phyloP scores from a whole-genome alignment of 1,139 yeast species.

The Taphrina flavorubra region DNA sequence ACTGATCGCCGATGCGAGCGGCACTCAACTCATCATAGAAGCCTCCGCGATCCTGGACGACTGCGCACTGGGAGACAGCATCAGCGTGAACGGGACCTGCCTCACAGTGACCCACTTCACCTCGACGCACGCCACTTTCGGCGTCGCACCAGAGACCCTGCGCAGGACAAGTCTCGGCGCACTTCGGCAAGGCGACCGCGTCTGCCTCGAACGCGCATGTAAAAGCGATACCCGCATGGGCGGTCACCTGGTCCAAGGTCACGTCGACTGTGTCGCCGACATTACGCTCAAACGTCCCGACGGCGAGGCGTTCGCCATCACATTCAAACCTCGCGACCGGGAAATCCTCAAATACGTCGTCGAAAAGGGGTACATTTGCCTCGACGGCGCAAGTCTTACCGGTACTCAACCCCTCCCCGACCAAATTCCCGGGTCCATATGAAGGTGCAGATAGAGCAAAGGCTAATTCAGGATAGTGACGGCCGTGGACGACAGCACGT shows the following conservation, averaged over 20 bases:
- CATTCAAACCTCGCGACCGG: conserved; percentile 71
- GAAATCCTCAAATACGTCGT: conserved; percentile 56
- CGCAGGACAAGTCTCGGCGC: conserved; percentile 77
- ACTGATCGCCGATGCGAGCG: conserved; percentile 73
- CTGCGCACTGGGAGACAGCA: conserved; percentile 91
- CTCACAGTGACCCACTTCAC: conserved; percentile 87
- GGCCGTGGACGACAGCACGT: conserved; percentile 64
- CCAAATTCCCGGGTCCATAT: too few species aligned
- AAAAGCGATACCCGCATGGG: conserved; percentile 83
- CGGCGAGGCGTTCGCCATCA: conserved; percentile 78
- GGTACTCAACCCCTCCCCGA: too few species aligned
- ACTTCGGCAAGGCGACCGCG: conserved; percentile 63
- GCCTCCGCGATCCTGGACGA: conserved; percentile 71
- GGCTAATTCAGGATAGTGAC: conserved; percentile 39
- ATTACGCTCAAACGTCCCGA: conserved; percentile 65
- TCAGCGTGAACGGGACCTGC: conserved; percentile 81
- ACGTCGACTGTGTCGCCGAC: conserved; percentile 84
- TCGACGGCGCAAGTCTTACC: conserved; percentile 94
- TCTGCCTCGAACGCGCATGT: conserved; percentile 91
- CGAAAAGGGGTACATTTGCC: conserved; percentile 72
- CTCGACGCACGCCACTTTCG: conserved; percentile 72
- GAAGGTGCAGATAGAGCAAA: too few species aligned
- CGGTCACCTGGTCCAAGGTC: conserved; percentile 98
- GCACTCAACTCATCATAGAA: conserved; percentile 73
- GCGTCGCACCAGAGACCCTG: conserved; percentile 90